A percentile compares a stretch with the other conserved stretches of the same genome.
Evolutionary conservation across 495 filamentous ascomycete genomes (phyloP).

Genomic region (Aspergillus diversus): DNA sequence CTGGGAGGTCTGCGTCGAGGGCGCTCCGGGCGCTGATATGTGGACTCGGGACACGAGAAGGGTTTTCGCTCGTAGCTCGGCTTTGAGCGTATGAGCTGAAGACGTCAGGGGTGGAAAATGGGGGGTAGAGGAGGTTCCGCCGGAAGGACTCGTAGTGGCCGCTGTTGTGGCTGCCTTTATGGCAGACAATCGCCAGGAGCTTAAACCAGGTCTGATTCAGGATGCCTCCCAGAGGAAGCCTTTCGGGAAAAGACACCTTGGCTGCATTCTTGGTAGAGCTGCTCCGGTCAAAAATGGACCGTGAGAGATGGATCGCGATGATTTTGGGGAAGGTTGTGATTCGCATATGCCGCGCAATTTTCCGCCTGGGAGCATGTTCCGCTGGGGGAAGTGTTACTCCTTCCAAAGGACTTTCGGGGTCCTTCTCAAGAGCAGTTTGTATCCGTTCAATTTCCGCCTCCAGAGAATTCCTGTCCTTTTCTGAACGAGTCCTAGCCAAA

Average conservation of each 20-base stretch:
- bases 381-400: conserved; percentile 75
- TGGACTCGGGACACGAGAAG: conserved; percentile 49
- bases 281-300: conserved; percentile 83
- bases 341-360: conserved; percentile 82
- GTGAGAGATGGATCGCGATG: conserved; percentile 87
- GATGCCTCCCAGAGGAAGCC: conserved; percentile 77
- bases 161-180: conserved; percentile 94
- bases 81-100: conserved; percentile 73
- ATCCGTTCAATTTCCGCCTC: conserved; percentile 59
- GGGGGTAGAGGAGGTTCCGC: conserved; percentile 75
- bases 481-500: conserved; percentile 45
- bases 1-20: conserved; percentile 32
- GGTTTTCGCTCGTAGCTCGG: conserved; percentile 51
- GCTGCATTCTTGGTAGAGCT: conserved; percentile 90
- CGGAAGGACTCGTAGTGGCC: conserved; percentile 98
- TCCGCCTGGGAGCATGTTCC: conserved; percentile 74
- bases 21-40: conserved; percentile 35
- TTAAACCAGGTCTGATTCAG: conserved; percentile 79
- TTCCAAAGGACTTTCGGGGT: conserved; percentile 77
- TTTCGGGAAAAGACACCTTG: conserved; percentile 89
- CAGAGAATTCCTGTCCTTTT: conserved; percentile 54
- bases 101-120: conserved; percentile 79
- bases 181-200: conserved; percentile 84
- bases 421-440: conserved; percentile 63
- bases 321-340: conserved; percentile 87